Percentiles rank a stretch among this genome's conserved stretches.
phyloP scores from a whole-genome alignment of 2,329 filamentous ascomycete genomes.

The Exophiala oligosperma region DNA sequence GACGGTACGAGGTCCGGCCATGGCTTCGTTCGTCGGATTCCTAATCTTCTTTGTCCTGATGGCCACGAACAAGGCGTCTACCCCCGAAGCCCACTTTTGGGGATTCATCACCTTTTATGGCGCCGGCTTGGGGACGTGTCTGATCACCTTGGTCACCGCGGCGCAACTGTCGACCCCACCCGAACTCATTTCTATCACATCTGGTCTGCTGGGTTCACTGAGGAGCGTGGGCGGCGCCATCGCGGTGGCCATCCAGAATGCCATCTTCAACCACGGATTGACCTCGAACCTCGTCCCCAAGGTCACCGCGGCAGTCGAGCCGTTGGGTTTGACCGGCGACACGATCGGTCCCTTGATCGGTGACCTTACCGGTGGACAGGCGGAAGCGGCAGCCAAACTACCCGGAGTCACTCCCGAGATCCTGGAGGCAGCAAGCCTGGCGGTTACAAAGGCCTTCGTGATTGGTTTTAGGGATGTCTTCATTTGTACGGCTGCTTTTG shows the following conservation, averaged over 20 bases:
- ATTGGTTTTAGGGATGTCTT: conserved; percentile 2
- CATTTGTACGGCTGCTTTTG: conserved; percentile 5
- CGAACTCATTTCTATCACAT: conserved; percentile 17
- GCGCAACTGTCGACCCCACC: conserved; percentile 19
- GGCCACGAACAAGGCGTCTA: conserved; percentile 7
- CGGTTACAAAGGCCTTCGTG: conserved; percentile 8
- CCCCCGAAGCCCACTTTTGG: conserved; percentile 14
- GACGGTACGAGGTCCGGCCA: conserved; percentile 2
- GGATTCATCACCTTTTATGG: conserved; percentile 17
- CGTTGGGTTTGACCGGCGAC: conserved; percentile 7
- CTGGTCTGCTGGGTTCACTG: conserved; percentile 13
- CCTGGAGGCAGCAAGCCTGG: conserved; percentile 10
- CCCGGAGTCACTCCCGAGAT: conserved; percentile 13
- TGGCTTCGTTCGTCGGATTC: conserved; percentile 3
- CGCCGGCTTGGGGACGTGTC: conserved; percentile 12
- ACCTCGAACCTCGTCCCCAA: conserved; percentile 8
- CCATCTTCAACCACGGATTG: conserved; percentile 14
- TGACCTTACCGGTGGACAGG: conserved; percentile 4
- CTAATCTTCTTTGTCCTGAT: conserved; percentile 14
- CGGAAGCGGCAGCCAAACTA: conserved; percentile 4
- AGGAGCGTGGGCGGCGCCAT: conserved; percentile 18
- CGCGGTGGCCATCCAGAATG: conserved; percentile 15
- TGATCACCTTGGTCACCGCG: conserved; percentile 15
- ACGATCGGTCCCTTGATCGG: conserved; percentile 9
- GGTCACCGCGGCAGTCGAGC: conserved; percentile 16